These are phyloP conservation scores for Boletus fagicola DNA, from an alignment of 768 basidiomycete species.

Conservation along the genomic window DNA sequence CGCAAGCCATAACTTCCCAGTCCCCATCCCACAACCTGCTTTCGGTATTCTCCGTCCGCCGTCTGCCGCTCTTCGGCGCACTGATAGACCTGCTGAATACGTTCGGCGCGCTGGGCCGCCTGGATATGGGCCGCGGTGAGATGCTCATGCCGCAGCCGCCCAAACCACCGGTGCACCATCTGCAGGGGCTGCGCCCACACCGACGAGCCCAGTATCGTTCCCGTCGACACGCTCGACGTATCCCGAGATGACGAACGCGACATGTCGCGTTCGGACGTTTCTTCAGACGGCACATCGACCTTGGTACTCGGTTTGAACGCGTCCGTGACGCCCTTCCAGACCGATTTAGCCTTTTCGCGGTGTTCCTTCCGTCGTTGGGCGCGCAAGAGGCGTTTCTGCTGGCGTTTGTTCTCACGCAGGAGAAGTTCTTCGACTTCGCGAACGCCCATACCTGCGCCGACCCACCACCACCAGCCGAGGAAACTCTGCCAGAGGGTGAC, in stretches of 20 bases:
- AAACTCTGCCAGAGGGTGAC: conserved; percentile 97
- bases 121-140: conserved; percentile 67
- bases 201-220: neutral
- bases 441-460: conserved; percentile 84
- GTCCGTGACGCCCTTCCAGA: conserved; percentile 58
- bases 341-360: conserved; percentile 50
- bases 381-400: conserved; percentile 44
- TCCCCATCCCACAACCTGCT: conserved; percentile 58
- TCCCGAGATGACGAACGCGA: conserved; percentile 13
- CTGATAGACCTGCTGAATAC: conserved; percentile 61
- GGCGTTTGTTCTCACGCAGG: conserved; percentile 51
- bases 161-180: conserved; percentile 53
- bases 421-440: conserved; percentile 68
- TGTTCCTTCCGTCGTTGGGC: conserved; percentile 49
- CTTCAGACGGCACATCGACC: neutral
- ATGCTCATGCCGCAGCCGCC: conserved; percentile 66
- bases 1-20: conserved; percentile 65
- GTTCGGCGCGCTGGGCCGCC: conserved; percentile 63
- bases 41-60: conserved; percentile 25
- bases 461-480: conserved; percentile 99
- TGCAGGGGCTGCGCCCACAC: conserved; percentile 14
- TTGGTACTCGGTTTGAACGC: conserved; percentile 37
- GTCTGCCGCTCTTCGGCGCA: conserved; percentile 28
- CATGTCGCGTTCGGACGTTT: neutral
- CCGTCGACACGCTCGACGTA: conserved; percentile 1